phyloP scores from a whole-genome alignment of 345 rosid genomes.

The Ceriops tagal region DNA sequence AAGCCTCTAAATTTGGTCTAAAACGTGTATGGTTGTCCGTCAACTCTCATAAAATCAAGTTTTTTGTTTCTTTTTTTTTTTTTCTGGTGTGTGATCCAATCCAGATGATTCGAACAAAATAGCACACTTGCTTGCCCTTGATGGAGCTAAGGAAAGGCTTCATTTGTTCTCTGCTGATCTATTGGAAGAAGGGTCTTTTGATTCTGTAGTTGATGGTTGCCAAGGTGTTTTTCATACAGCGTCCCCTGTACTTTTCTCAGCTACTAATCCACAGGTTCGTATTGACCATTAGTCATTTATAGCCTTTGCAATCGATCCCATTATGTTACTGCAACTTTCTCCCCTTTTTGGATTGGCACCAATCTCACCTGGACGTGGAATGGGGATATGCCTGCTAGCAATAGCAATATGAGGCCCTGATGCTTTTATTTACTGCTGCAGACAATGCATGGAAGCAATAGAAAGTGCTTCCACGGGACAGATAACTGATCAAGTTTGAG shows the following conservation, averaged over 20 bases:
- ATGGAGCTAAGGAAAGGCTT: constrained; percentile 15
- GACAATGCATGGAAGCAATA: no score
- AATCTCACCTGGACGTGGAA: no score
- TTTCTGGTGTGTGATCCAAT: no score
- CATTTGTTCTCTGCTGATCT: constrained; percentile 12
- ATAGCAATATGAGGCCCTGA: no score
- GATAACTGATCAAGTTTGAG: no score
- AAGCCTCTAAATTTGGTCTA: not conserved
- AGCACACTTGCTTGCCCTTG: constrained; percentile 7
- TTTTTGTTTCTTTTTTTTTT: no score
- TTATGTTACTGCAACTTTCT: not conserved
- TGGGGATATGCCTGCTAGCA: no score
- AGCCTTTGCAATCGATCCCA: not conserved
- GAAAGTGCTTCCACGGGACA: no score
- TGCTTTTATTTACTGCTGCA: no score
- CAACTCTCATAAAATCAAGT: no score
- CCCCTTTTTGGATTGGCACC: no score
- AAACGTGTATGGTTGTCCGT: not conserved
- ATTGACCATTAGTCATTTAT: not conserved
- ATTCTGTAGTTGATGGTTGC: constrained; percentile 8
- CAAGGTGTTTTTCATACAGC: constrained; percentile 15
- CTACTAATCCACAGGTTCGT: not conserved
- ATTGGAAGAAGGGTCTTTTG: constrained; percentile 14
- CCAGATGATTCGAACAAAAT: constrained; percentile 12
- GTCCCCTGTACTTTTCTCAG: not conserved